phyloP scores from a whole-genome alignment of 257 asterid genomes.

The Nicotiana benthamiana region DNA sequence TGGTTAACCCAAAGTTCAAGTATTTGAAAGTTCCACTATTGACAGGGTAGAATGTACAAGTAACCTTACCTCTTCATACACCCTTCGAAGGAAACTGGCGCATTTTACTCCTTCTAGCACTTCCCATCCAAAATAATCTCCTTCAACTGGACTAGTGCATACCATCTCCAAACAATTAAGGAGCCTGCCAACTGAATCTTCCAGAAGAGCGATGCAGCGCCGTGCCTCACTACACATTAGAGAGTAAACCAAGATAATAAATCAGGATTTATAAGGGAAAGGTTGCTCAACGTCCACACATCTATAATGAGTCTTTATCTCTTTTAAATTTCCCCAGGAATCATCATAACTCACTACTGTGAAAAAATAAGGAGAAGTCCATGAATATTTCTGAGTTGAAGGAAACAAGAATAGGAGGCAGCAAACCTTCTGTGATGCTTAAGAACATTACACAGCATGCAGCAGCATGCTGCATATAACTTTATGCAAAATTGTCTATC shows the following conservation, averaged over 20 bases:
- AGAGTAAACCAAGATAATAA: background rate
- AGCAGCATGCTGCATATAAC: conserved; percentile 77
- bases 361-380: background rate
- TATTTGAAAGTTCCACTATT: background rate
- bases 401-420: conserved; percentile 8
- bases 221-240: conserved; percentile 48
- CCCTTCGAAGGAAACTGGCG: conserved; percentile 75
- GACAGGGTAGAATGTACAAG: conserved; percentile 3
- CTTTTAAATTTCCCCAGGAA: background rate
- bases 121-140: conserved; percentile 45
- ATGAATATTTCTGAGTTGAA: background rate
- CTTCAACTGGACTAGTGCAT: conserved; percentile 19
- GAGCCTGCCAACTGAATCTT: conserved; percentile 66
- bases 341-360: background rate
- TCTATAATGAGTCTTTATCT: background rate
- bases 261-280: background rate
- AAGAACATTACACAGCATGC: conserved; percentile 57
- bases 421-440: conserved; percentile 71
- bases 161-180: conserved; percentile 78
- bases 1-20: background rate
- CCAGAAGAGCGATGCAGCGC: conserved; percentile 56
- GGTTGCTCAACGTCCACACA: background rate
- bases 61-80: conserved; percentile 76
- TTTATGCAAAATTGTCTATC: conserved; percentile 43
- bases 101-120: conserved; percentile 68